phyloP scores from a whole-genome alignment of 441 rosid species.

The Mallotus japonicus region DNA sequence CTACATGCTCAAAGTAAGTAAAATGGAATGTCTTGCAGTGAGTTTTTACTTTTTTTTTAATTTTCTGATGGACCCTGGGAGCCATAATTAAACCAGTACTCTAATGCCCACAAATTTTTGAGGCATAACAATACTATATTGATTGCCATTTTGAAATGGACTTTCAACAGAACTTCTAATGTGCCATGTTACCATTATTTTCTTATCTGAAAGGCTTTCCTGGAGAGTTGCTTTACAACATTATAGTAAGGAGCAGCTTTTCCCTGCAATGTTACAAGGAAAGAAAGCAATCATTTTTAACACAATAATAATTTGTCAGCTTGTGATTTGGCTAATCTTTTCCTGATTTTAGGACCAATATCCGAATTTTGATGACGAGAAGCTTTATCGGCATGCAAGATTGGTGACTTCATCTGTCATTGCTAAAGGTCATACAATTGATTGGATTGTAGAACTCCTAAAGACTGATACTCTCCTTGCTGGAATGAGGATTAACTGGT shows the following conservation, averaged over 20 bases:
- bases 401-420: conserved; percentile 69
- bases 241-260: too few relatives aligned
- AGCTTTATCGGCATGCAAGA: conserved; percentile 56
- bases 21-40: too few relatives aligned
- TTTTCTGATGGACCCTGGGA: too few relatives aligned
- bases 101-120: background rate
- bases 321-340: background rate
- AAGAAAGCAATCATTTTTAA: too few relatives aligned
- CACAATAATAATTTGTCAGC: background rate
- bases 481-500: conserved; percentile 77
- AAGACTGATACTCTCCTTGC: conserved; percentile 63
- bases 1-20: conserved; percentile 27
- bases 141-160: background rate
- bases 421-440: conserved; percentile 77
- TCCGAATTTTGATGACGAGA: conserved; percentile 56
- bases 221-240: too few relatives aligned
- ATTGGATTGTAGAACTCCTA: conserved; percentile 71
- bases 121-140: too few relatives aligned
- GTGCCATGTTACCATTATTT: too few relatives aligned
- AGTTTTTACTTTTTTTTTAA: too few relatives aligned
- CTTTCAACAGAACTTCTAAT: background rate
- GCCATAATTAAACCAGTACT: too few relatives aligned
- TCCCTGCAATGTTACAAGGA: too few relatives aligned
- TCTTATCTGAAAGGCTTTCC: too few relatives aligned
- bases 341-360: conserved; percentile 40